Conservation (phyloP, 768 basidiomycete genomes). For the Rhodotorula babjevae region DNA sequence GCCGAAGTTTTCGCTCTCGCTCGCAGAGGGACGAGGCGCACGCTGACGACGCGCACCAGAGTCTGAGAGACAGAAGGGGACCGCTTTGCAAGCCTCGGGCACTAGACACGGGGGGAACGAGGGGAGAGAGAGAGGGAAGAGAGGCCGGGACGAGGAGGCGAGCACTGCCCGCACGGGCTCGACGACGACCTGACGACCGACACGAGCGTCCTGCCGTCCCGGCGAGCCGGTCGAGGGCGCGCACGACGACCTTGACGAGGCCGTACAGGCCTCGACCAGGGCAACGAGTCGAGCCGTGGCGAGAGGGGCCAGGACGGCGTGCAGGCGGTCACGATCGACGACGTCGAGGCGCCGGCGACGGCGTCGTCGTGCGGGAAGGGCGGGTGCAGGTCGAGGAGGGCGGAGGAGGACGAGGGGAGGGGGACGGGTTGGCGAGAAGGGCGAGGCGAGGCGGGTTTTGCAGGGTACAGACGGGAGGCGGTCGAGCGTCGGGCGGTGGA, state of each 20-base stretch:
- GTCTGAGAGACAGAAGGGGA: neutral
- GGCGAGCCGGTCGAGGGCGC: neutral
- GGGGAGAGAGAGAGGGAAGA: neutral
- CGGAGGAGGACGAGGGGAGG: neutral
- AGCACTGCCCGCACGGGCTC: neutral
- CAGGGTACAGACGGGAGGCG: neutral
- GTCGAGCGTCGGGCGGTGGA: neutral
- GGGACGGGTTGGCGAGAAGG: neutral
- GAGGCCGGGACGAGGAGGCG: neutral
- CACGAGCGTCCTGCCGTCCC: neutral
- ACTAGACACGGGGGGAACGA: neutral
- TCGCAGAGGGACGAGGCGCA: neutral
- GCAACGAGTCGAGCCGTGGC: neutral
- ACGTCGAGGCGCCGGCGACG: neutral
- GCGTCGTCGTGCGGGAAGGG: neutral
- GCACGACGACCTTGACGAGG: neutral
- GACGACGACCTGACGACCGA: neutral
- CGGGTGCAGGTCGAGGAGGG: no score
- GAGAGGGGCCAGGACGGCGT: neutral
- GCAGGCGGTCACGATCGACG: neutral
- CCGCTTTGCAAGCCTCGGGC: slow-evolving; percentile 12
- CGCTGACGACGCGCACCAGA: neutral
- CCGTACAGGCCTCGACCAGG: neutral
- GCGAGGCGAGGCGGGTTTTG: neutral
- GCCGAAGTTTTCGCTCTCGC: neutral